These are phyloP conservation scores for Parasarocladium wereldwijsianum DNA, from an alignment of 2,329 filamentous ascomycete species.

Conservation along the genomic window DNA sequence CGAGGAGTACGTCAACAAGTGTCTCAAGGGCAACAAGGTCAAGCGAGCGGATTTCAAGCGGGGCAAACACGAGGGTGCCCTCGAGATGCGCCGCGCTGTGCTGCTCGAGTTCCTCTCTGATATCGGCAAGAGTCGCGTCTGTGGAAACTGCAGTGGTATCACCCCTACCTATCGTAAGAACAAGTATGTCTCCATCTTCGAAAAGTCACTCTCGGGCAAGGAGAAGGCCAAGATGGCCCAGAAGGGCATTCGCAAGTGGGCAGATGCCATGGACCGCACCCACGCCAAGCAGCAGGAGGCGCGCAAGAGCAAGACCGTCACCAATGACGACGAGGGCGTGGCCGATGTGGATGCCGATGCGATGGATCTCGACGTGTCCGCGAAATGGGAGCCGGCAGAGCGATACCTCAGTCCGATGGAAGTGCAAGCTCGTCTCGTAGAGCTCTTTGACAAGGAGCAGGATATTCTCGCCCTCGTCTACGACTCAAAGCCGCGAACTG, in stretches of 20 bases:
- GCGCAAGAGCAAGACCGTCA: conserved; percentile 25
- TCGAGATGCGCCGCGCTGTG: conserved; percentile 58
- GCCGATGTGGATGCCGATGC: conserved; percentile 43
- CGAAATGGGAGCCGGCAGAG: conserved; percentile 29
- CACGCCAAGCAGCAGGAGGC: conserved; percentile 14
- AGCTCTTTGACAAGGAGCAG: conserved; percentile 77
- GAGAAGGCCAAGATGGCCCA: conserved; percentile 66
- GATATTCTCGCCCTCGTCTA: conserved; percentile 79
- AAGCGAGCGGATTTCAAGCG: conserved; percentile 34
- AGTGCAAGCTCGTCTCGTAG: conserved; percentile 60
- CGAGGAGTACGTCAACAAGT: conserved; percentile 56
- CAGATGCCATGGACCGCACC: conserved; percentile 47
- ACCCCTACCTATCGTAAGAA: conserved; percentile 82
- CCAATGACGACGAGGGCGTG: conserved; percentile 63
- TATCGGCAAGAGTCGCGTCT: conserved; percentile 56
- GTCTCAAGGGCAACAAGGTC: conserved; percentile 44
- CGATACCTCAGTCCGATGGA: conserved; percentile 73
- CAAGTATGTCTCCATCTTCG: conserved; percentile 83
- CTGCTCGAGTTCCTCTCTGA: conserved; percentile 70
- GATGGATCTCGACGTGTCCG: conserved; percentile 17
- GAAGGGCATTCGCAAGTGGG: conserved; percentile 43
- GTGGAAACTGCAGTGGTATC: conserved; percentile 51
- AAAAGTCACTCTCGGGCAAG: conserved; percentile 61
- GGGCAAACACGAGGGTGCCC: conserved; percentile 71
- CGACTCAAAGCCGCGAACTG: conserved; percentile 51